Evolutionary conservation across 1,284 basidiomycete species (phyloP).

Genomic region (Malassezia japonica): DNA sequence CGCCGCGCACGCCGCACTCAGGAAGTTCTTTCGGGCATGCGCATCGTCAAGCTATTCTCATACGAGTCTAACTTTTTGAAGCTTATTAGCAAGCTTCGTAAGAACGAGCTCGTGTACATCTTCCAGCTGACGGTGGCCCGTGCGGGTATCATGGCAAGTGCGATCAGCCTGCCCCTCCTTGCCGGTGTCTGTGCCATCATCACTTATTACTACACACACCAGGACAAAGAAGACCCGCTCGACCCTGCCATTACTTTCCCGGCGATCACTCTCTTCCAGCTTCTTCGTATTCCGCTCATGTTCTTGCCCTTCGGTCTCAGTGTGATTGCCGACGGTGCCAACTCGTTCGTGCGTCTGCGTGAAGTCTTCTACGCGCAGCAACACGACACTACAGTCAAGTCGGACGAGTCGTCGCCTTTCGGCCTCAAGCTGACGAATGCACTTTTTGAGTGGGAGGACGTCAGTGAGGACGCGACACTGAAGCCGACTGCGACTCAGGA

Average conservation of each 20-base stretch:
- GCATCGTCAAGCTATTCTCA: conserved; percentile 45
- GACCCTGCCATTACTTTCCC: conserved; percentile 54
- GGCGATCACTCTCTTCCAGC: conserved; percentile 46
- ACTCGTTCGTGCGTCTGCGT: conserved; percentile 38
- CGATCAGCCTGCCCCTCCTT: conserved; percentile 65
- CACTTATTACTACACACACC: conserved; percentile 57
- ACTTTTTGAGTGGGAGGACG: conserved; percentile 32
- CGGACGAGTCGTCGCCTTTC: conserved; percentile 52
- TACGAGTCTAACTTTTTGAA: conserved; percentile 50
- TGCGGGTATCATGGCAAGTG: conserved; percentile 60
- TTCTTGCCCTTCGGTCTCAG: conserved; percentile 51
- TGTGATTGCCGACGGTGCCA: conserved; percentile 39
- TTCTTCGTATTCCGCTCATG: conserved; percentile 66
- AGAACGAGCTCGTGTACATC: conserved; percentile 67
- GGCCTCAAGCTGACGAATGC: conserved; percentile 23
- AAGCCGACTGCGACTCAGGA: conserved; percentile 7
- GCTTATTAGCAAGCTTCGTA: conserved; percentile 62
- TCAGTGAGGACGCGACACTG: conserved; percentile 17
- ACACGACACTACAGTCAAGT: conserved; percentile 58
- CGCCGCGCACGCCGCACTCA: conserved; percentile 49
- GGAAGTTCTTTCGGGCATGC: conserved; percentile 43
- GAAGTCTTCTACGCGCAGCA: conserved; percentile 59
- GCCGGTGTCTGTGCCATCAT: conserved; percentile 78
- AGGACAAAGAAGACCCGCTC: conserved; percentile 56
- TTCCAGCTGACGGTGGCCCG: conserved; percentile 66